phyloP scores from a whole-genome alignment of 495 filamentous ascomycete species.

The Aspergillus egyptiacus region DNA sequence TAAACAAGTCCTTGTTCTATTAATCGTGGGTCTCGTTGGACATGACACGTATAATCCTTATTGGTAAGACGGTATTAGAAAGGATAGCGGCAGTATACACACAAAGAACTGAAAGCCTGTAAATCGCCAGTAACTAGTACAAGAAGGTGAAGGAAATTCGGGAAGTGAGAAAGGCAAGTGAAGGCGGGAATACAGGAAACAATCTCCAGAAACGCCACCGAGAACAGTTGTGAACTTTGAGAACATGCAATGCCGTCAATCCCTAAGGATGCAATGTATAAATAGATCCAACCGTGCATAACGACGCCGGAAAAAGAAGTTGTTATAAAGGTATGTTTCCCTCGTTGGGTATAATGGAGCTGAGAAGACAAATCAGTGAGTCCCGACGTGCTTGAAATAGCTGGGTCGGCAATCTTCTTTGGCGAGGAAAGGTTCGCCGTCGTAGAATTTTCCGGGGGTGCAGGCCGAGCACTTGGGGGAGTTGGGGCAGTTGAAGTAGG shows the following conservation, averaged over 20 bases:
- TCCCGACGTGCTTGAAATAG: conserved; percentile 93
- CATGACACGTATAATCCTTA: neutral
- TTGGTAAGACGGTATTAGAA: neutral
- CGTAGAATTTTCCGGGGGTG: conserved; percentile 74
- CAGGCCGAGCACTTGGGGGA: conserved; percentile 92
- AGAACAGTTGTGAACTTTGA: conserved; percentile 24
- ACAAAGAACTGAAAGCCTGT: conserved; percentile 4
- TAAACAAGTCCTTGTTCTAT: conserved; percentile 13
- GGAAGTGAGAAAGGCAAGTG: conserved; percentile 1
- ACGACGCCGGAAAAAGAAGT: neutral
- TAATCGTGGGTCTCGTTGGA: neutral
- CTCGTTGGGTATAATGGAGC: neutral
- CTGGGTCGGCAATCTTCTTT: conserved; percentile 93
- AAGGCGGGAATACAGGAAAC: conserved; percentile 8
- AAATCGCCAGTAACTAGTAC: conserved; percentile 29
- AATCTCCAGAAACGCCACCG: conserved; percentile 20
- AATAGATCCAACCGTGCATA: conserved; percentile 4
- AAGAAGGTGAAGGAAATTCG: conserved; percentile 18
- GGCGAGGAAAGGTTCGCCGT: conserved; percentile 75
- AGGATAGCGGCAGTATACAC: neutral
- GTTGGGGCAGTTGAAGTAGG: conserved; percentile 98
- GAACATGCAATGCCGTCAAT: conserved; percentile 28
- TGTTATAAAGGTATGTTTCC: neutral
- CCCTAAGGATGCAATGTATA: conserved; percentile 15
- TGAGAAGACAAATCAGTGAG: conserved; percentile 46